Conservation (phyloP, 352 stramenopile genomes). For the Pythium utonaiense region DNA sequence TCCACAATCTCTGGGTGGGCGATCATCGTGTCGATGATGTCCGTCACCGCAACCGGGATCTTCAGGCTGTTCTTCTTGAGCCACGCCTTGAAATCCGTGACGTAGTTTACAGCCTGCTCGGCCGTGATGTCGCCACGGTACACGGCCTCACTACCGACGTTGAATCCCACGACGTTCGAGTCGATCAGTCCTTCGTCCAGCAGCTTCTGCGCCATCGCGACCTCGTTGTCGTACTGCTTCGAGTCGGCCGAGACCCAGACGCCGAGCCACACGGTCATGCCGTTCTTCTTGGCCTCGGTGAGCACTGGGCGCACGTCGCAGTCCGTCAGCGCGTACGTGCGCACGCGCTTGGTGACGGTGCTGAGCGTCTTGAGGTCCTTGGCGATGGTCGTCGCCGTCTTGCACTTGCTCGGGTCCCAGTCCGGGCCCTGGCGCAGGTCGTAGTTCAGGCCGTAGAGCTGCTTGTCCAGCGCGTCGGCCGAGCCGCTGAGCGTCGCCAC, state of each 20-base stretch:
- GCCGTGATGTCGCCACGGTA: constrained; percentile 77
- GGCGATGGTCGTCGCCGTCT: constrained; percentile 54
- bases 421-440: constrained; percentile 73
- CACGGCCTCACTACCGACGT: constrained; percentile 78
- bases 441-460: constrained; percentile 83
- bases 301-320: constrained; percentile 74
- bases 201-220: constrained; percentile 59
- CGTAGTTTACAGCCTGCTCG: constrained; percentile 63
- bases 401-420: constrained; percentile 80
- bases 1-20: constrained; percentile 73
- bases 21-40: constrained; percentile 78
- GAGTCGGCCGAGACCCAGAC: constrained; percentile 75
- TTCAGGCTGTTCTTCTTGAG: constrained; percentile 54
- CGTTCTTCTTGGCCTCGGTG: constrained; percentile 56
- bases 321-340: constrained; percentile 77
- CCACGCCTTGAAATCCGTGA: constrained; percentile 72
- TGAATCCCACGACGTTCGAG: constrained; percentile 78
- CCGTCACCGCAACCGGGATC: constrained; percentile 67
- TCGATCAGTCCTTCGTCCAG: constrained; percentile 60
- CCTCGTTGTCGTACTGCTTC: constrained; percentile 63
- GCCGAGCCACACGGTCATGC: constrained; percentile 75
- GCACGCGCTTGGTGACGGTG: constrained; percentile 66
- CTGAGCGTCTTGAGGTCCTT: constrained; percentile 66
- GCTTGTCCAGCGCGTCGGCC: constrained; percentile 55
- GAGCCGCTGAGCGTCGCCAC: constrained; percentile 30